These are phyloP conservation scores for Fusarium sp. DNA, from an alignment of 2,329 filamentous ascomycete genomes.

Conservation along the genomic window DNA sequence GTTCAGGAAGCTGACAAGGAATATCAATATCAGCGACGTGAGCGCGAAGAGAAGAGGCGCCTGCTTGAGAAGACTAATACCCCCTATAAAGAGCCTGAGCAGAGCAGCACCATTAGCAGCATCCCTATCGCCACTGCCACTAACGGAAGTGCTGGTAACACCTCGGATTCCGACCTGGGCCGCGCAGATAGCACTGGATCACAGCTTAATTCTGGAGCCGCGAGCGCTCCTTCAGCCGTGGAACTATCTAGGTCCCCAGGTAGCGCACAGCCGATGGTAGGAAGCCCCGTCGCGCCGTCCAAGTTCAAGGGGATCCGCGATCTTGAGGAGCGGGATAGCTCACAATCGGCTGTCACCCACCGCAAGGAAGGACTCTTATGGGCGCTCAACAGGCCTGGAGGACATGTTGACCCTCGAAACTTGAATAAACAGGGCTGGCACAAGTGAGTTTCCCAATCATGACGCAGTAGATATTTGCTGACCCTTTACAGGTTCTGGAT, in stretches of 20 bases:
- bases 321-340: constrained; percentile 84
- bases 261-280: constrained; percentile 58
- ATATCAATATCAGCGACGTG: constrained; percentile 94
- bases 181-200: constrained; percentile 81
- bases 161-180: constrained; percentile 76
- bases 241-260: constrained; percentile 70
- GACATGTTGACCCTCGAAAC: constrained; percentile 93
- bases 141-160: constrained; percentile 62
- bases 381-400: constrained; percentile 92
- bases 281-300: constrained; percentile 64
- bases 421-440: constrained; percentile 99
- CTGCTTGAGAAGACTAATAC: constrained; percentile 89
- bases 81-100: constrained; percentile 77
- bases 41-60: constrained; percentile 93
- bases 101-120: constrained; percentile 56
- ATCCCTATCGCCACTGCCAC: constrained; percentile 46
- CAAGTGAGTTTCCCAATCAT: constrained; percentile 74
- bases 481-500: constrained; percentile 87
- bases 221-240: constrained; percentile 44
- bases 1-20: constrained; percentile 97
- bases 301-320: constrained; percentile 94
- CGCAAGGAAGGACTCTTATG: constrained; percentile 95
- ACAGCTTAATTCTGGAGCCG: constrained; percentile 64
- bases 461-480: constrained; percentile 15
- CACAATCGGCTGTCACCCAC: constrained; percentile 66